Evolutionary conservation across 371 early-diverging fungal genomes (phyloP).

Genomic region (Mucor piriformis): DNA sequence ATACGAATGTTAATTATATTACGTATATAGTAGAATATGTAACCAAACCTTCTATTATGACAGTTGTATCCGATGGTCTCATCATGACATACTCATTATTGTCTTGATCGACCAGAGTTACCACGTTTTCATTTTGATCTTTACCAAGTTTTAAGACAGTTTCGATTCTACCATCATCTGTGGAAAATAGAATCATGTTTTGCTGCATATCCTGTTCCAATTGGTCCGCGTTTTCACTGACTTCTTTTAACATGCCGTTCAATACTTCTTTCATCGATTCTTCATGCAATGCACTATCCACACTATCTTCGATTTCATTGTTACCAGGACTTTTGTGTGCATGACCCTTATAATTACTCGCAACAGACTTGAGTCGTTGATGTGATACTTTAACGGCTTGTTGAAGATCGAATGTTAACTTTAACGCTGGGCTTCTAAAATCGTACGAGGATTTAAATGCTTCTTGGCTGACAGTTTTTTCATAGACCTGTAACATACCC

Average conservation of each 20-base stretch:
- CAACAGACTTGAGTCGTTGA: conserved; percentile 27
- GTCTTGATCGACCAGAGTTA: conserved; percentile 53
- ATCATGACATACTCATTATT: conserved; percentile 62
- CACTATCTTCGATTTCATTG: not conserved
- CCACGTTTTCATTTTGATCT: conserved; percentile 23
- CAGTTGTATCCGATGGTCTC: conserved; percentile 55
- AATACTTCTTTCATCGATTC: conserved; percentile 43
- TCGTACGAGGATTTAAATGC: conserved; percentile 26
- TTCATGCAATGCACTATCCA: conserved; percentile 13
- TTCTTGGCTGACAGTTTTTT: conserved; percentile 31
- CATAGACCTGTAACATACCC: conserved; percentile 51
- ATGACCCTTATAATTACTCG: conserved; percentile 12
- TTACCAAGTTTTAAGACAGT: conserved; percentile 46
- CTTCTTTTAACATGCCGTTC: conserved; percentile 48
- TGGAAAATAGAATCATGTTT: conserved; percentile 31
- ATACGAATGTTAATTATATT: too few species aligned
- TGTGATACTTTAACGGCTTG: conserved; percentile 48
- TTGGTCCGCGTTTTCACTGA: conserved; percentile 52
- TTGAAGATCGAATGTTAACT: conserved; percentile 49
- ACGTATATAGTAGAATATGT: not conserved
- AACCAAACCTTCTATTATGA: conserved; percentile 52
- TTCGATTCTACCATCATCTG: conserved; percentile 44
- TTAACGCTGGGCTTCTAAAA: conserved; percentile 46
- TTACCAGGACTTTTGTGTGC: conserved; percentile 1
- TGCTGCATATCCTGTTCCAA: conserved; percentile 52